Base-by-base conservation (phyloP, 345 rosid genomes). In the Rhodamnia rubescens region DNA sequence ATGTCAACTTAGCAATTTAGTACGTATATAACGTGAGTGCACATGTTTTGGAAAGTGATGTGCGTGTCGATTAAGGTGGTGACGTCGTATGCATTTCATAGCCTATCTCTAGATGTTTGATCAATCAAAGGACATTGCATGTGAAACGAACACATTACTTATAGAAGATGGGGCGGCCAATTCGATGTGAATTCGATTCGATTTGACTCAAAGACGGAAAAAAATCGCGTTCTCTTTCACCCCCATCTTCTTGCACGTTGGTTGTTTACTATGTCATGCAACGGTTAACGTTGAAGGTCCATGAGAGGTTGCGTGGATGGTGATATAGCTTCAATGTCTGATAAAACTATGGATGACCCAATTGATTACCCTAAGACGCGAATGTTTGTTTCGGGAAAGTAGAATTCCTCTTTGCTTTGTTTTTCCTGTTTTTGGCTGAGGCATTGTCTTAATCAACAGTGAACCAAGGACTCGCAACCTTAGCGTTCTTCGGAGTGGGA, bases 401-500 rank as follows among this genome's bases (percentile, higher is more conserved):
- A 18, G 49, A 40, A 52, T 44, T 83, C 18, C 12, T 56, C 53
- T n/a, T 83, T 21, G 50, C 13, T 54, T 53, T 27, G 7, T 51
- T 82, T 51, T 82, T 51, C 15, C 42, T 29, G 24, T 18, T 55
- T 51, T 53, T 36, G 56, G 15, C 54, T 21, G 47, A 69, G 7
- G 78, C 47, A 3, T 36, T 32, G 80, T 69, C 80, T 69, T 69
- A 4, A 80, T 82, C 44, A 84, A 82, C 94, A 98, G 99, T 95
- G 92, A 98, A 96, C 91, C 99, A 98, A 85, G 99, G 98, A 15
- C 87, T 98, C 86, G 99, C 99, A 50, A 98, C 99, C 32, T 90
- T 98, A 16, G 99, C 99, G 8, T 98, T 98, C 93, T 98, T 98
- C 82, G 99, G 99, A 49, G 99, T 98, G 81, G 99, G 98, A 51